Conservation (phyloP, 2,329 filamentous ascomycete genomes). For the Phyllosticta paracitricarpa region DNA sequence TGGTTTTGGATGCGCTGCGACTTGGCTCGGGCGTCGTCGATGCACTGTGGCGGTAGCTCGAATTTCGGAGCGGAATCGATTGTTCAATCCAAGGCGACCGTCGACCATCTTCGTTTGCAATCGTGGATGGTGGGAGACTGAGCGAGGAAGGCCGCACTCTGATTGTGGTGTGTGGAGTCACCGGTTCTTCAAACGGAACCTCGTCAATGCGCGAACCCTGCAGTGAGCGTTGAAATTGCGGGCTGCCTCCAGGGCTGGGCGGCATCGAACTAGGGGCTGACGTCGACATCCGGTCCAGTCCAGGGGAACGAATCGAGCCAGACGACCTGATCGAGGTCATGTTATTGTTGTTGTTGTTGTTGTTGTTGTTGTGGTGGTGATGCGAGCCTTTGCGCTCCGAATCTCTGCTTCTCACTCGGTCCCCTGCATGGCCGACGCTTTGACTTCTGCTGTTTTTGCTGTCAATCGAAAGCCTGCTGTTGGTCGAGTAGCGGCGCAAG, state of each 20-base stretch:
- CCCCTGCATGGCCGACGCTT: conserved; percentile 2
- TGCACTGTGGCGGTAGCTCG: neutral
- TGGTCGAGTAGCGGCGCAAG: conserved; percentile 18
- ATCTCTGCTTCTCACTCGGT: neutral
- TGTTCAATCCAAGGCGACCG: neutral
- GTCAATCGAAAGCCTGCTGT: conserved; percentile 26
- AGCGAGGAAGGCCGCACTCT: neutral
- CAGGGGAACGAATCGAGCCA: neutral
- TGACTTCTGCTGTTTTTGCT: conserved; percentile 20
- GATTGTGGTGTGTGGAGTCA: neutral
- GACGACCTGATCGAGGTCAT: neutral
- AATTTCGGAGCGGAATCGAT: neutral
- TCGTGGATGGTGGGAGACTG: neutral
- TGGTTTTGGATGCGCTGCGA: conserved; percentile 13
- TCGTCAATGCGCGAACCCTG: conserved; percentile 9
- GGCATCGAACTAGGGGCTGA: neutral
- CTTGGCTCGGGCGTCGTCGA: conserved; percentile 13
- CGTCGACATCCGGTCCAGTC: neutral
- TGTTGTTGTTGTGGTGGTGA: conserved; percentile 36
- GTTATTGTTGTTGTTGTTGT: conserved; percentile 25
- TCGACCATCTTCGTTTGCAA: neutral
- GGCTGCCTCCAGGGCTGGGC: neutral
- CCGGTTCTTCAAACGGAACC: conserved; percentile 3
- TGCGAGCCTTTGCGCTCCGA: conserved; percentile 41
- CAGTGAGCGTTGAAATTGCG: neutral